Evolutionary conservation across 176 grass and related monocot genomes (phyloP).

Genomic region (Hsuehochloa calcarea): DNA sequence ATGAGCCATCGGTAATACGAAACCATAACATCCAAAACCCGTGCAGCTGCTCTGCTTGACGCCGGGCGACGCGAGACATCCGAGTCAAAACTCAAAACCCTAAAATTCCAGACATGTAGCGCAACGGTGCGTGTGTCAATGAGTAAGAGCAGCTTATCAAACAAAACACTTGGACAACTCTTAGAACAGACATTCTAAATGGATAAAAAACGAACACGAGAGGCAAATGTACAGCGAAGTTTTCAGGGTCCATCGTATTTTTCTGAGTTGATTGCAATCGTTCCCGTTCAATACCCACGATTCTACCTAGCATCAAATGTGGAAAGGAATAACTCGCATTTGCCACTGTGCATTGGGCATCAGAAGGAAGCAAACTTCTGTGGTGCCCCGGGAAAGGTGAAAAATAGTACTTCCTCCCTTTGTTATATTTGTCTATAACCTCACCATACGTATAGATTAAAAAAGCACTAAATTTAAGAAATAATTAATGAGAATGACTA

Average conservation of each 20-base stretch:
- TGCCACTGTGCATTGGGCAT: background rate
- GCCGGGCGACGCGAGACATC: conserved; percentile 11
- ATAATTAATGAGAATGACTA: too few relatives aligned
- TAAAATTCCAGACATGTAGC: background rate
- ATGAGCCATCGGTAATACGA: background rate
- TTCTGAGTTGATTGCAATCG: background rate
- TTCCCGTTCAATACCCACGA: background rate
- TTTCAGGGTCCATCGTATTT: conserved; percentile 20
- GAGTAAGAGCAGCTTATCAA: background rate
- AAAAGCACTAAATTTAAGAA: too few relatives aligned
- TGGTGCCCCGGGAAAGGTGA: too few relatives aligned
- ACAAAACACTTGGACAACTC: conserved; percentile 11
- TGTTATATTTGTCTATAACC: too few relatives aligned
- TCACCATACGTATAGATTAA: too few relatives aligned
- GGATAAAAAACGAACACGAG: conserved; percentile 8
- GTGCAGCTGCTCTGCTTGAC: conserved; percentile 8
- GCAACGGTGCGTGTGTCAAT: conserved; percentile 26
- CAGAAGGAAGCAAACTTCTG: too few relatives aligned
- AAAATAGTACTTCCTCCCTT: too few relatives aligned
- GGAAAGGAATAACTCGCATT: background rate
- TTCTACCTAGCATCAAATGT: background rate
- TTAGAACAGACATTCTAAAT: conserved; percentile 42
- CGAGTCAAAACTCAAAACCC: conserved; percentile 26
- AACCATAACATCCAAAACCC: conserved; percentile 40
- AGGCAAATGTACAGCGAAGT: conserved; percentile 27